A percentile compares a stretch with the other conserved stretches of the same genome.
These are phyloP conservation scores for Mycena galericulata DNA, from an alignment of 768 basidiomycete genomes.

Conservation along the genomic window DNA sequence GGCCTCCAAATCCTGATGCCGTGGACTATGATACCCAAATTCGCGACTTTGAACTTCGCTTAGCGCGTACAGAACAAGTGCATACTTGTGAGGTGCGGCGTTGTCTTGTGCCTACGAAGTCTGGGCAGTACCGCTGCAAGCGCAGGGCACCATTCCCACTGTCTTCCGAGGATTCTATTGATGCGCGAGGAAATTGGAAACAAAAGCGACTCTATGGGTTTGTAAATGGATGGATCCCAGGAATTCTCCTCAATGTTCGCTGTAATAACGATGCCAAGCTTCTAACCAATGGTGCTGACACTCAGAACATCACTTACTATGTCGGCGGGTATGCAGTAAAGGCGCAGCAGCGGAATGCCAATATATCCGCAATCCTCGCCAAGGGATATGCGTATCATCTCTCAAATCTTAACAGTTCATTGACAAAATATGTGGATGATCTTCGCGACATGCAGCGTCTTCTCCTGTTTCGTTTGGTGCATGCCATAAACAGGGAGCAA, in stretches of 20 bases:
- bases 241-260: constrained; percentile 34
- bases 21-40: constrained; percentile 36
- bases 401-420: background rate
- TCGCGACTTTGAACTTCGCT: constrained; percentile 34
- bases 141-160: constrained; percentile 43
- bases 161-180: constrained; percentile 33
- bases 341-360: constrained; percentile 45
- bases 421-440: constrained; percentile 24
- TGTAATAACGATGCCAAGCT: constrained; percentile 60
- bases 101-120: constrained; percentile 39
- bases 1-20: constrained; percentile 45
- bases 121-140: constrained; percentile 47
- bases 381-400: constrained; percentile 47
- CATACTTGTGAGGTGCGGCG: constrained; percentile 44
- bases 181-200: constrained; percentile 42
- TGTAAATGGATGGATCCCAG: constrained; percentile 45
- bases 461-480: constrained; percentile 45
- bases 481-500: constrained; percentile 51
- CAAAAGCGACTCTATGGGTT: constrained; percentile 38
- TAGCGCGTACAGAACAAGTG: constrained; percentile 44
- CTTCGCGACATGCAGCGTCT: constrained; percentile 42
- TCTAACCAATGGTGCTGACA: constrained; percentile 46
- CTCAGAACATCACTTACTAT: constrained; percentile 49
- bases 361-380: constrained; percentile 51
- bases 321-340: constrained; percentile 50